phyloP scores from a whole-genome alignment of 139 green algal species.

The Coelastrella sp. region DNA sequence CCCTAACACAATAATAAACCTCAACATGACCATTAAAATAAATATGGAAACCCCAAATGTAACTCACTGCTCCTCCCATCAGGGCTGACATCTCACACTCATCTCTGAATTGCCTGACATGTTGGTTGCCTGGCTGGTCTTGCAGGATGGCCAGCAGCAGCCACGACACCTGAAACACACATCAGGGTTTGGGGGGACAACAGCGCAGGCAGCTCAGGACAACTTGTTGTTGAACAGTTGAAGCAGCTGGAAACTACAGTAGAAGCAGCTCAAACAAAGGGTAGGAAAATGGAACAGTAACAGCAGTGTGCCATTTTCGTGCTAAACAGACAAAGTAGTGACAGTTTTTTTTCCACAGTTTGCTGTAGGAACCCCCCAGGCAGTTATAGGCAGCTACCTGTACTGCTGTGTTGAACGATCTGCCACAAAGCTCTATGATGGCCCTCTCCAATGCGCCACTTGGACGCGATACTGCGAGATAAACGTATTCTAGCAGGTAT shows the following conservation, averaged over 20 bases:
- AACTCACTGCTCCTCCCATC: conserved; percentile 79
- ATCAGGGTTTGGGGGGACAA: background rate
- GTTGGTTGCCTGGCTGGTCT: conserved; percentile 79
- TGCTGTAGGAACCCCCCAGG: background rate
- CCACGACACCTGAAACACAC: conserved; percentile 84
- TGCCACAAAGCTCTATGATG: conserved; percentile 83
- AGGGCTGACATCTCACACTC: conserved; percentile 81
- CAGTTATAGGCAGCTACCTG: conserved; percentile 69
- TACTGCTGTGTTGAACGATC: conserved; percentile 85
- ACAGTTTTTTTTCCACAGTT: too few relatives aligned
- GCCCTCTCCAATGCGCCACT: conserved; percentile 79
- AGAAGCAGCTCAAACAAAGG: background rate
- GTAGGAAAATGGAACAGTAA: background rate
- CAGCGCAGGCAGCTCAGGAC: too few relatives aligned
- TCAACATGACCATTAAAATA: too few relatives aligned
- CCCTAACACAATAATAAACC: too few relatives aligned
- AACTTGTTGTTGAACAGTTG: too few relatives aligned
- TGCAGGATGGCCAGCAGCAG: conserved; percentile 91
- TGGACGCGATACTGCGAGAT: conserved; percentile 75
- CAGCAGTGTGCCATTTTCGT: background rate
- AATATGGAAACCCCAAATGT: too few relatives aligned
- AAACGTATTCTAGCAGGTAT: conserved; percentile 91
- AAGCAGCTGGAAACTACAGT: too few relatives aligned
- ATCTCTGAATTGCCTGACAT: conserved; percentile 67
- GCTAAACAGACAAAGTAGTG: background rate